phyloP scores from a whole-genome alignment of 2,329 filamentous ascomycete species.

The Lecanosticta acicola region DNA sequence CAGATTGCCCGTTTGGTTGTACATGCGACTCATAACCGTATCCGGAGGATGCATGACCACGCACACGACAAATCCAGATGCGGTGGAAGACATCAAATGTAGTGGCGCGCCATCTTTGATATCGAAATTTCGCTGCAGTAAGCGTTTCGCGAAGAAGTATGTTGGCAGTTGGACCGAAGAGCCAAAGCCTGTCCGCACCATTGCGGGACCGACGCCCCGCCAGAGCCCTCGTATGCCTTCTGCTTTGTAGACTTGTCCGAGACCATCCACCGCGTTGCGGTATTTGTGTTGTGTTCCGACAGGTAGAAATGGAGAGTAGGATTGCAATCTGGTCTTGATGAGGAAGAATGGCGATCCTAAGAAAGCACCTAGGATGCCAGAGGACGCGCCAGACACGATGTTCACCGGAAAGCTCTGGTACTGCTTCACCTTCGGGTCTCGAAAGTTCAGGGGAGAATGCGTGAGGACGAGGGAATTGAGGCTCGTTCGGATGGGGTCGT shows the following conservation, averaged over 20 bases:
- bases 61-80: slow-evolving; percentile 92
- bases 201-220: slow-evolving; percentile 83
- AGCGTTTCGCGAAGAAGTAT: slow-evolving; percentile 94
- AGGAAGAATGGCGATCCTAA: slow-evolving; percentile 95
- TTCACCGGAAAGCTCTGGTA: slow-evolving; percentile 85
- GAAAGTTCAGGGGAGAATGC: slow-evolving; percentile 56
- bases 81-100: slow-evolving; percentile 81
- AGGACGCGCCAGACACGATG: slow-evolving; percentile 84
- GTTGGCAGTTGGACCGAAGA: slow-evolving; percentile 94
- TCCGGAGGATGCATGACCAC: slow-evolving; percentile 98
- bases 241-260: slow-evolving; percentile 67
- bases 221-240: slow-evolving; percentile 83
- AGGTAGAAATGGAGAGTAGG: slow-evolving; percentile 83
- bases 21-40: slow-evolving; percentile 97
- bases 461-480: slow-evolving; percentile 50
- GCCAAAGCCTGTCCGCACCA: slow-evolving; percentile 93
- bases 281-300: slow-evolving; percentile 97
- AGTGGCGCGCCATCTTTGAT: slow-evolving; percentile 88
- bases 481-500: slow-evolving; percentile 80
- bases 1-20: slow-evolving; percentile 98
- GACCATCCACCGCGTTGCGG: slow-evolving; percentile 74
- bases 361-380: slow-evolving; percentile 86
- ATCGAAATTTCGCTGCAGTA: slow-evolving; percentile 71
- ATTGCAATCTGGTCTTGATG: slow-evolving; percentile 93
- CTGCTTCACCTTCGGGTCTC: slow-evolving; percentile 30